Evolutionary conservation across 257 asterid species (phyloP), one percentile per base, ranked within the genome.

Genomic region (Leptodermis oblonga): DNA sequence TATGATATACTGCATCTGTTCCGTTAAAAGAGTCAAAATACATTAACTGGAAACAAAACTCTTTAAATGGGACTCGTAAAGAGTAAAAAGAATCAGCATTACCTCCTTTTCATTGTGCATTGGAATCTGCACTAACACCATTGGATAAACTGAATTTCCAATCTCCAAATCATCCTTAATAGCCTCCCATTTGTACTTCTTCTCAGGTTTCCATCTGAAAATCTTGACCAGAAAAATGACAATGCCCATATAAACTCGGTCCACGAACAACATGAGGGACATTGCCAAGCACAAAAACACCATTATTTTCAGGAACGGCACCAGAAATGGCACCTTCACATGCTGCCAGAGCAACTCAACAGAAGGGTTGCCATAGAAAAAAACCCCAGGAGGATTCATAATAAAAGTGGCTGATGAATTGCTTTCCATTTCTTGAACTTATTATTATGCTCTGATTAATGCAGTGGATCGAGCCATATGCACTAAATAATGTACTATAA

Each of bases 21-120:
- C n/a, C n/a, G n/a, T n/a, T n/a, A n/a, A n/a, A n/a, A n/a, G n/a
- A n/a, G n/a, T n/a, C n/a, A n/a, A n/a, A n/a, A n/a, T n/a, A n/a
- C n/a, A n/a, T n/a, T n/a, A 39, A 39, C 43, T 10, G 4, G 43
- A 39, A 10, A 4, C 10, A 4, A 39, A 10, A 39, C 10, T 39
- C 43, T 4, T 39, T 39, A 4, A 39, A 4, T 10, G 43, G 9
- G 43, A 39, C n/a, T n/a, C n/a, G n/a, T 43, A 43, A 43, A 43
- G 14, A 43, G 9, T 7, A 17, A 7, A 43, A 43, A 7, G 14
- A 3, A 52, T 31, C 30, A 12, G 31, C 13, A 34, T 25, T 20
- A 79, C 84, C 84, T 80, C 84, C 62, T 52, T 80, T 70, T 80
- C 84, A 68, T 80, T 80, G 69, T 42, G 76, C 84, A 80, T 80